phyloP scores from a whole-genome alignment of 345 rosid species.

The Ceriops decandra region DNA sequence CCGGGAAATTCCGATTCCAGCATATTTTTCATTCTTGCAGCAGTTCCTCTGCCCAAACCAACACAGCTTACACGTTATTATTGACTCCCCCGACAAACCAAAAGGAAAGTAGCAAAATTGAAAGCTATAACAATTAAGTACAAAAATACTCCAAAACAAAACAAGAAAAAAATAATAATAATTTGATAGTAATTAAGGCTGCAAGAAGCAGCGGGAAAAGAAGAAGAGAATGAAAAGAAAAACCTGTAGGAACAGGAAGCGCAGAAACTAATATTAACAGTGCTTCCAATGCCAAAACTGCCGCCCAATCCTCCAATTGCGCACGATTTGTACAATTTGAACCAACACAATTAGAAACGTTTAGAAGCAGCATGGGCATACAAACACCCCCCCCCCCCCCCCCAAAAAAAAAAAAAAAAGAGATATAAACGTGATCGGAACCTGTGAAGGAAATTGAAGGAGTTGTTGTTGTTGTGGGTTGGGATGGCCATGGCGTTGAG shows the following conservation, averaged over 20 bases:
- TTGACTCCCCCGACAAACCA: background rate
- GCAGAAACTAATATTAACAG: slow-evolving; percentile 28
- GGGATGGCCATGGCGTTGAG: background rate
- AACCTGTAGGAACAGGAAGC: slow-evolving; percentile 37
- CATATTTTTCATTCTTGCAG: slow-evolving; percentile 31
- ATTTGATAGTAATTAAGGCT: no score
- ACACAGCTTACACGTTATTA: background rate
- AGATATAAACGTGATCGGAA: background rate
- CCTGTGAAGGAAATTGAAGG: slow-evolving; percentile 24
- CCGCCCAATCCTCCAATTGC: slow-evolving; percentile 4
- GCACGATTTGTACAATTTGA: slow-evolving; percentile 24
- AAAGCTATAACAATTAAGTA: no score
- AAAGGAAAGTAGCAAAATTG: no score
- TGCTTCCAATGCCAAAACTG: slow-evolving; percentile 26
- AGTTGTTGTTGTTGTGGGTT: background rate
- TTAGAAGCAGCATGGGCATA: background rate
- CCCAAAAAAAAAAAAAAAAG: no score
- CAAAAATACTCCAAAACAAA: no score
- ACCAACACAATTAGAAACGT: background rate
- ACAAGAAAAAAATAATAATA: no score
- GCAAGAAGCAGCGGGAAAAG: background rate
- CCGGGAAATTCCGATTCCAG: slow-evolving; percentile 30
- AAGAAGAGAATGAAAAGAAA: background rate
- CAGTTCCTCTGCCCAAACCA: slow-evolving; percentile 25
- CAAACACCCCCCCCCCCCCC: no score